A percentile compares a stretch with the other conserved stretches of the same genome.
Conservation (phyloP, 202 grass and related monocot genomes). For the Schoenoplectus triqueter region DNA sequence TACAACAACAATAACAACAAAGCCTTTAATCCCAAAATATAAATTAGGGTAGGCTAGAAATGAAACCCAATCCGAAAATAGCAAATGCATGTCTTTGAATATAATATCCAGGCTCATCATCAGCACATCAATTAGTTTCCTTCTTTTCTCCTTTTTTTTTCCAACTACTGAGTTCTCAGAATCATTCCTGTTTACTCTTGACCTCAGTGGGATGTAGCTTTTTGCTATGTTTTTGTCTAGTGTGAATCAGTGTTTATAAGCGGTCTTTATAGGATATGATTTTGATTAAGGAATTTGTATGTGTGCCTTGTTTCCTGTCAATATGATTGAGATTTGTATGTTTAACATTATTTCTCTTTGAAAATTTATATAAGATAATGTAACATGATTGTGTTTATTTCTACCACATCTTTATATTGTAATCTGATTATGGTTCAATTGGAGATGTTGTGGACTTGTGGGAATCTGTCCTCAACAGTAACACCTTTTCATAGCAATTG, state of each 20-base stretch:
- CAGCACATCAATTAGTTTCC: conserved; percentile 14
- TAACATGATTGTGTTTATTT: not conserved
- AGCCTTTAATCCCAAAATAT: too few relatives aligned
- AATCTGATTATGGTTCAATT: not conserved
- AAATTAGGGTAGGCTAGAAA: too few relatives aligned
- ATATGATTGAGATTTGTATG: conserved; percentile 26
- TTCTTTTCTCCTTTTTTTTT: not conserved
- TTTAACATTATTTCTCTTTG: not conserved
- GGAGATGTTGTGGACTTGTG: too few relatives aligned
- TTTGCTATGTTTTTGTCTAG: not conserved
- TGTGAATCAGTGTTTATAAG: not conserved
- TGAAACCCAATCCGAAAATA: not conserved
- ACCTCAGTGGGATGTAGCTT: not conserved
- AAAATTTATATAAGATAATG: not conserved
- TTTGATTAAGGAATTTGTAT: not conserved
- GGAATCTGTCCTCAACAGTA: not conserved
- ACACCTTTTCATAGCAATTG: not conserved
- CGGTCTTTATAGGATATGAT: not conserved
- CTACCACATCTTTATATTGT: not conserved
- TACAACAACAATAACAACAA: too few relatives aligned
- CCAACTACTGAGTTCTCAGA: not conserved
- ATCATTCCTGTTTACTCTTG: conserved; percentile 10
- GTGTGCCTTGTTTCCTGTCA: not conserved
- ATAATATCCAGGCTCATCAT: conserved; percentile 28
- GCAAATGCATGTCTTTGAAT: conserved; percentile 32